Conservation (phyloP, 2,329 filamentous ascomycete genomes). For the Arachnomyces sp. region DNA sequence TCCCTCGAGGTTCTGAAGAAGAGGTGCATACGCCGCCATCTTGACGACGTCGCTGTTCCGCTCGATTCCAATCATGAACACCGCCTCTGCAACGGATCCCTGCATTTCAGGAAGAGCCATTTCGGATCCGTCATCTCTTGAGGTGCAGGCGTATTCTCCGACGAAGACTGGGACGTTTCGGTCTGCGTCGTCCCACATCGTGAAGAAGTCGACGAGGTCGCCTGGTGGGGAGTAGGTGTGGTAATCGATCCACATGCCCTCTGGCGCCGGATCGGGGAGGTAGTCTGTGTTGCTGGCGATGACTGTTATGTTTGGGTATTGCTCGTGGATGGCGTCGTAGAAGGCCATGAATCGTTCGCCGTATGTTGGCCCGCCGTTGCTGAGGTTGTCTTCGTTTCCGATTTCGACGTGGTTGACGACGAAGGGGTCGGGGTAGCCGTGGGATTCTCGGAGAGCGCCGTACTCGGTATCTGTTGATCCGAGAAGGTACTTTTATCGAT, state of each 20-base stretch:
- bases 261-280: constrained; percentile 19
- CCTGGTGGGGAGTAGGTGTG: constrained; percentile 48
- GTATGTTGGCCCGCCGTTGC: constrained; percentile 44
- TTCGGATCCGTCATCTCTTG: constrained; percentile 10
- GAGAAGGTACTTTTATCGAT: constrained; percentile 42
- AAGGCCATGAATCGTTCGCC: constrained; percentile 52
- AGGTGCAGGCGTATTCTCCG: constrained; percentile 22
- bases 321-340: constrained; percentile 48
- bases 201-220: constrained; percentile 44
- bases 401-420: constrained; percentile 54
- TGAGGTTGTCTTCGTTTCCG: constrained; percentile 61
- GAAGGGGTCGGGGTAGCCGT: constrained; percentile 56
- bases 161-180: constrained; percentile 22
- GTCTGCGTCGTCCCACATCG: constrained; percentile 48
- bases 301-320: constrained; percentile 50
- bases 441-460: constrained; percentile 49
- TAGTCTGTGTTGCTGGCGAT: constrained; percentile 42
- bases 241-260: constrained; percentile 41
- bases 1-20: constrained; percentile 28
- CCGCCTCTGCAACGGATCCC: constrained; percentile 56
- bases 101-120: constrained; percentile 21
- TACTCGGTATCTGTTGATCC: constrained; percentile 48
- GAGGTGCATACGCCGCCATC: constrained; percentile 30
- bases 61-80: constrained; percentile 52
- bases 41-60: constrained; percentile 32